phyloP scores from a whole-genome alignment of 2,329 filamentous ascomycete species.

The Diaporthe nobilis region DNA sequence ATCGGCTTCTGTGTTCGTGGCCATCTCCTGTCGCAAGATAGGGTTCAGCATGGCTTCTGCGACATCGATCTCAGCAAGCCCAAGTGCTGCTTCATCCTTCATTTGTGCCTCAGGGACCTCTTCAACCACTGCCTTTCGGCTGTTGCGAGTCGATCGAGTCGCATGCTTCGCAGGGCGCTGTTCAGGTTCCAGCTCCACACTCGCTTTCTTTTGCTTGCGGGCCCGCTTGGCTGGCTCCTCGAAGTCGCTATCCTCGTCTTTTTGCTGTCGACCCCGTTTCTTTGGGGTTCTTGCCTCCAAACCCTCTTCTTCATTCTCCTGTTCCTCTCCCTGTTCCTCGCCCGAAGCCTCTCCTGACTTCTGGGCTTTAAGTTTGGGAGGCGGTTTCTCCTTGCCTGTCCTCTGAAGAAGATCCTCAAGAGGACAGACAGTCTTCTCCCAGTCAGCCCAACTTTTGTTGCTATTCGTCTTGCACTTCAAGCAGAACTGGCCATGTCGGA shows the following conservation, averaged over 20 bases:
- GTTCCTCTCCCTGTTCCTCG: not conserved
- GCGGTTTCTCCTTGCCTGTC: conserved; percentile 36
- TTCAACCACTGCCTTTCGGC: not conserved
- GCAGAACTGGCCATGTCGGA: conserved; percentile 66
- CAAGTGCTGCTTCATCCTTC: not conserved
- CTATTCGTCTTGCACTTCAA: conserved; percentile 65
- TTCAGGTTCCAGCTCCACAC: not conserved
- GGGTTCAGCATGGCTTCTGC: conserved; percentile 22
- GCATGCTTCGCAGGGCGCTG: not conserved
- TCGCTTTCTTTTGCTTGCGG: not conserved
- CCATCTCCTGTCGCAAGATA: not conserved
- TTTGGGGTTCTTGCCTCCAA: not conserved
- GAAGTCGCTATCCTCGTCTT: conserved; percentile 7
- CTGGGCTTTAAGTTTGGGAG: conserved; percentile 4
- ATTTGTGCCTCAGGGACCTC: not conserved
- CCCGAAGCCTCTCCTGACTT: not conserved
- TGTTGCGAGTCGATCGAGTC: conserved; percentile 6
- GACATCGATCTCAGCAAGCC: not conserved
- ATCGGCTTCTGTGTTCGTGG: not conserved
- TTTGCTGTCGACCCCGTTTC: conserved; percentile 11
- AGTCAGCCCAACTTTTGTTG: conserved; percentile 70
- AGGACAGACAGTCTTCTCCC: conserved; percentile 67
- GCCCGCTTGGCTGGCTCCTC: not conserved
- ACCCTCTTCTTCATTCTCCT: not conserved
- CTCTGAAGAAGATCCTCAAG: conserved; percentile 58